Evolutionary conservation across 495 filamentous ascomycete genomes (phyloP).

Genomic region (Immersiella caudata): DNA sequence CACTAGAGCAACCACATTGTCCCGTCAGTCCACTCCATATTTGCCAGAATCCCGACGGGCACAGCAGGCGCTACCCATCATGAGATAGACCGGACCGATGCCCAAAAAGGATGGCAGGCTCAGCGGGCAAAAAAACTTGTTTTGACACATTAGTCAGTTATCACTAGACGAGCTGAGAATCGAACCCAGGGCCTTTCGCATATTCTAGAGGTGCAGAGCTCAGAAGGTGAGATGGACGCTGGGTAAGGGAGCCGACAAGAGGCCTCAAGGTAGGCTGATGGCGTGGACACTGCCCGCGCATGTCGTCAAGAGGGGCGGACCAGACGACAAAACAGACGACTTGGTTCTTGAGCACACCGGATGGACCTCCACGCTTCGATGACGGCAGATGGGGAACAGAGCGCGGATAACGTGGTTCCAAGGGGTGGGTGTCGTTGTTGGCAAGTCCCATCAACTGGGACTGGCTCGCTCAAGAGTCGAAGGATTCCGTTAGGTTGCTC

Average conservation of each 20-base stretch:
- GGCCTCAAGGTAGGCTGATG: not conserved
- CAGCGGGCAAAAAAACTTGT: not conserved
- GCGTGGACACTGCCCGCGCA: not conserved
- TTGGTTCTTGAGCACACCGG: not conserved
- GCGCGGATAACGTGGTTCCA: not conserved
- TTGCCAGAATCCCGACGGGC: not conserved
- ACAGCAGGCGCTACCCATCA: not conserved
- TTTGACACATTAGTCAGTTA: not conserved
- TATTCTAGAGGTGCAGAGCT: not conserved
- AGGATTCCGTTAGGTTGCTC: not conserved
- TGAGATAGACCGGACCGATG: not conserved
- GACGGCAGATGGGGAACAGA: not conserved
- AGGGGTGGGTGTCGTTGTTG: not conserved
- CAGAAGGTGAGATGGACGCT: not conserved
- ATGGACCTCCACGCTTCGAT: not conserved
- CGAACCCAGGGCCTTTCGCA: slow-evolving; percentile 16
- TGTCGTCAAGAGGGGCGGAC: not conserved
- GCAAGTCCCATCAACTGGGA: not conserved
- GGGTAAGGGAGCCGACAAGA: not conserved
- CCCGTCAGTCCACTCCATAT: not conserved
- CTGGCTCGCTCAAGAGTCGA: not conserved
- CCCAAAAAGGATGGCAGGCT: not conserved
- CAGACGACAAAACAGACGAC: not conserved
- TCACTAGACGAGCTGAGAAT: slow-evolving; percentile 15
- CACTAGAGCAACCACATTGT: not conserved